Conservation (phyloP, 345 rosid species). For the Pugionium cornutum region DNA sequence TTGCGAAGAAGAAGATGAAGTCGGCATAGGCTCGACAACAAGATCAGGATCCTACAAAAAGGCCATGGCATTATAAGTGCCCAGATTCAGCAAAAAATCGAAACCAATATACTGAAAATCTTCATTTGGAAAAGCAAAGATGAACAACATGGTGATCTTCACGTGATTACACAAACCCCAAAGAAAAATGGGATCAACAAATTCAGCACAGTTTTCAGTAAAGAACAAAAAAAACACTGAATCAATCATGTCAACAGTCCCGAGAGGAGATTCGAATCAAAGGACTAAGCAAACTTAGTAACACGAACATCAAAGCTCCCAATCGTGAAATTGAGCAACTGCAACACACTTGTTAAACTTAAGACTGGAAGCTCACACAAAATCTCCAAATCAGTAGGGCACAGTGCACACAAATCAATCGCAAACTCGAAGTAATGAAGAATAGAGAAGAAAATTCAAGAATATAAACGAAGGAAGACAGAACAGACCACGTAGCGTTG, state of each 20-base stretch:
- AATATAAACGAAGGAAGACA: not conserved
- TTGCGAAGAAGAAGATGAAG: constrained; percentile 64
- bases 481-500: constrained; percentile 74
- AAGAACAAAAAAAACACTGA: constrained; percentile 11
- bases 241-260: constrained; percentile 2
- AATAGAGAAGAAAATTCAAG: not conserved
- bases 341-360: constrained; percentile 2
- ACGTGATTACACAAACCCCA: not conserved
- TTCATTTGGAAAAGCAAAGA: not conserved
- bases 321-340: not conserved
- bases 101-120: constrained; percentile 1
- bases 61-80: constrained; percentile 23
- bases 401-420: constrained; percentile 17
- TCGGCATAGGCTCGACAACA: constrained; percentile 81
- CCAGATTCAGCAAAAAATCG: constrained; percentile 12
- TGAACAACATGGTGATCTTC: not conserved
- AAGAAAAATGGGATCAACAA: not conserved
- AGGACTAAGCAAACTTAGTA: no score
- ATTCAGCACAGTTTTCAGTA: constrained; percentile 2
- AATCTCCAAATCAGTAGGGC: constrained; percentile 1
- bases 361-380: no score
- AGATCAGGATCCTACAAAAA: constrained; percentile 75
- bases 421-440: not conserved
- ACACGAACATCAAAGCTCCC: no score
- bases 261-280: not conserved